Percentiles rank a stretch among this genome's conserved stretches.
These are phyloP conservation scores for Cerioporus squamosus DNA, from an alignment of 1,284 basidiomycete species.

Conservation along the genomic window DNA sequence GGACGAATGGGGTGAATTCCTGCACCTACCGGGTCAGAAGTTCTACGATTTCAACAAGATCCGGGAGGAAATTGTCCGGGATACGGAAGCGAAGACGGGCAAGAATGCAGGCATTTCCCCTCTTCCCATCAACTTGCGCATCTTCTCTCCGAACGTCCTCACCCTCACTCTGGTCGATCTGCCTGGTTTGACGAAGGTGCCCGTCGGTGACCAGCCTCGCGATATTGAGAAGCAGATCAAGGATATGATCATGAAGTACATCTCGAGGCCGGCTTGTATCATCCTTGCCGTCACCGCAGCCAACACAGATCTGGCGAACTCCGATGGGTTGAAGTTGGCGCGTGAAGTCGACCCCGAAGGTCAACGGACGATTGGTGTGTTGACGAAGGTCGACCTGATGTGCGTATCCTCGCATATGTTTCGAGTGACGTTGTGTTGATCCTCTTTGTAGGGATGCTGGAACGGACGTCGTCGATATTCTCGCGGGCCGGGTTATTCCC, in stretches of 20 bases:
- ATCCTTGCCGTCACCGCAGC: slow-evolving; percentile 96
- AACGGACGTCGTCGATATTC: slow-evolving; percentile 97
- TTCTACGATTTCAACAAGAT: slow-evolving; percentile 98
- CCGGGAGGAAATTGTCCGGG: slow-evolving; percentile 92
- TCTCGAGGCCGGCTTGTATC: slow-evolving; percentile 89
- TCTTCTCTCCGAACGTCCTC: slow-evolving; percentile 96
- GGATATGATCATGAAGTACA: slow-evolving; percentile 97
- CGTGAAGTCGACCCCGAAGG: slow-evolving; percentile 97
- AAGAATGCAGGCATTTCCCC: slow-evolving; percentile 97
- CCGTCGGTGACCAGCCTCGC: slow-evolving; percentile 93
- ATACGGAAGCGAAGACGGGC: slow-evolving; percentile 98
- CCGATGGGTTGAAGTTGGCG: slow-evolving; percentile 95
- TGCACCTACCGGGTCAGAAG: slow-evolving; percentile 95
- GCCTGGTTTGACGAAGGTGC: slow-evolving; percentile 73
- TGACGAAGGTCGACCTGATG: no score
- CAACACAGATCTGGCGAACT: slow-evolving; percentile 98
- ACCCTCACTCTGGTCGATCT: slow-evolving; percentile 97
- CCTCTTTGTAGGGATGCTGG: slow-evolving; percentile 78
- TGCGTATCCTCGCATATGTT: no score
- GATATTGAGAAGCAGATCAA: slow-evolving; percentile 98
- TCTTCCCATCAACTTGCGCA: slow-evolving; percentile 94
- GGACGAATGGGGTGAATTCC: slow-evolving; percentile 98
- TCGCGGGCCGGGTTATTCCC: slow-evolving; percentile 95
- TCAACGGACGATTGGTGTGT: slow-evolving; percentile 62
- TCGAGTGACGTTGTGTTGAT: background rate